Base-by-base conservation (phyloP, 169 alveolate species). In the Cystoisospora suis region DNA sequence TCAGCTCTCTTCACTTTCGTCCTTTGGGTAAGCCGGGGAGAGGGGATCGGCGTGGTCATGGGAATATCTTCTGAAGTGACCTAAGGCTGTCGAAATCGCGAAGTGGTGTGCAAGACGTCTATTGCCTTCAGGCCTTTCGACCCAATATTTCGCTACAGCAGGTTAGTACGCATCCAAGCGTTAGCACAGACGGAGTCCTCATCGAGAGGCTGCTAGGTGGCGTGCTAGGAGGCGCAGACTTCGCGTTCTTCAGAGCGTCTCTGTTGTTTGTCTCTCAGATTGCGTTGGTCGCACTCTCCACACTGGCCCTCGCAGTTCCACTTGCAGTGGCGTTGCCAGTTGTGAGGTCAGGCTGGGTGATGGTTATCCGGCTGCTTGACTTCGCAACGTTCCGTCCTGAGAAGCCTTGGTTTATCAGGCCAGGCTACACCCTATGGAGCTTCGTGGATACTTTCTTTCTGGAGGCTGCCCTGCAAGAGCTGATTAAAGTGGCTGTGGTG, bases 381-480 rank as follows among this genome's bases (percentile, higher is more conserved):
- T 27, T 83, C 7, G 89, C 89, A 9, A 40, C 81, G 12, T 46
- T 27, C 40, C 46, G 47, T 15, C 38, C 89, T 29, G 32, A 42
- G 23, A 65, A 34, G 27, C 45, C 56, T 36, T 20, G 38, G 58
- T 38, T 83, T 29, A 29, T 83, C 15, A 34, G 80, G 81, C 89
- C 89, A 0, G 89, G 89, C 36, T 83, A 42, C 61, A 44, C 72
- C n/a, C 89, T 83, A 27, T 83, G 89, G 89, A 65, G 79, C 0
- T 65, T 83, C 45, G 79, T 83, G 34, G 89, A 83, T 29, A 29
- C 89, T 0, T 59, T 83, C 46, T 34, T 59, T 32, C 77, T 83
- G 46, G 49, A 42, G 36, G 89, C 89, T 7, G 27, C 36, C 45
- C 6, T 59, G 46, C 89, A 83, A 44, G 81, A 83, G 61, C 47